A percentile compares a stretch with the other conserved stretches of the same genome.
phyloP scores from a whole-genome alignment of 169 alveolate species.

The Fabrea salina region DNA sequence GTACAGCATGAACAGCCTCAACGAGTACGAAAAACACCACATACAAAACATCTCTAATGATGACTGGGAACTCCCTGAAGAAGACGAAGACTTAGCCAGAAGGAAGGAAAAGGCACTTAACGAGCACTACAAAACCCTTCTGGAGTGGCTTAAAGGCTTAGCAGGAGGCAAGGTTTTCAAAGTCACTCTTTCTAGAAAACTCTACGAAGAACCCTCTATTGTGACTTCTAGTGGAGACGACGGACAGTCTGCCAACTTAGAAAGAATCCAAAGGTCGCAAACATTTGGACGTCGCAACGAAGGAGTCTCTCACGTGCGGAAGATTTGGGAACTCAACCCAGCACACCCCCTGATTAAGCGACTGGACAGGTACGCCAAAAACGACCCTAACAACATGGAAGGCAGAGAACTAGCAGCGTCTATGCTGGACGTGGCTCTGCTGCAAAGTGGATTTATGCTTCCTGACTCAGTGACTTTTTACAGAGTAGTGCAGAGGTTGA shows the following conservation, averaged over 20 bases:
- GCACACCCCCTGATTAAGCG: constrained; percentile 92
- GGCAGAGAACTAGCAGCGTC: not conserved
- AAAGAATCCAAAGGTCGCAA: constrained; percentile 83
- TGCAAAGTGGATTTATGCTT: constrained; percentile 31
- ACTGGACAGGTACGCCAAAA: constrained; percentile 39
- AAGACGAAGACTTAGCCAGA: constrained; percentile 19
- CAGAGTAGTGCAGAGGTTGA: not conserved
- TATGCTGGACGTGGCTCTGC: constrained; percentile 15
- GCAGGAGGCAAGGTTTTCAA: constrained; percentile 61
- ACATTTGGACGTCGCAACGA: constrained; percentile 68
- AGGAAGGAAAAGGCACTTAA: constrained; percentile 76
- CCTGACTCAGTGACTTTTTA: not conserved
- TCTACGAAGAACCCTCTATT: constrained; percentile 84
- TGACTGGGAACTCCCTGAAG: constrained; percentile 33
- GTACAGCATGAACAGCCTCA: constrained; percentile 37
- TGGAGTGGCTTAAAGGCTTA: constrained; percentile 75
- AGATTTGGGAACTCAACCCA: constrained; percentile 95
- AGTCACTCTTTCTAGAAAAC: constrained; percentile 82
- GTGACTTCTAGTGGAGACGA: constrained; percentile 84
- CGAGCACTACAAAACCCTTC: constrained; percentile 55
- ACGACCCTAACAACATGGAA: not conserved
- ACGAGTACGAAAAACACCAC: constrained; percentile 35
- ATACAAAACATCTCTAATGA: constrained; percentile 10
- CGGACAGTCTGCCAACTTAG: constrained; percentile 92
- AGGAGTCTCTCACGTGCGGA: constrained; percentile 61